Percentiles rank a stretch among this genome's conserved stretches.
phyloP scores from a whole-genome alignment of 768 basidiomycete genomes.

The Leccinum obscurum region DNA sequence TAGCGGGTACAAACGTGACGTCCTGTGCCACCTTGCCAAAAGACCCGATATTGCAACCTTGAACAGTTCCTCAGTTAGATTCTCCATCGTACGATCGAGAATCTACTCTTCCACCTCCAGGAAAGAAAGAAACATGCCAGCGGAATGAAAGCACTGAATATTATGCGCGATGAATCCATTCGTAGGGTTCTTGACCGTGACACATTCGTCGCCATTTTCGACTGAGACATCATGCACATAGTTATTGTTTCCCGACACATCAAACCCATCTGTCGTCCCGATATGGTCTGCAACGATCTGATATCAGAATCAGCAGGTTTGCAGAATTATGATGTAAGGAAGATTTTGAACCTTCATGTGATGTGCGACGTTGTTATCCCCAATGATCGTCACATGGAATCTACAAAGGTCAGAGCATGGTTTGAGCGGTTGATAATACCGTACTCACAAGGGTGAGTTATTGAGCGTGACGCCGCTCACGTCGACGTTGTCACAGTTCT shows the following conservation, averaged over 20 bases:
- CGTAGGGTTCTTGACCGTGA: conserved; percentile 36
- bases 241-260: conserved; percentile 31
- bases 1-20: conserved; percentile 3
- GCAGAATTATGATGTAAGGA: not conserved
- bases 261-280: conserved; percentile 9
- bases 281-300: conserved; percentile 18
- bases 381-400: conserved; percentile 13
- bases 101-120: too few species aligned
- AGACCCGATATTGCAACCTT: conserved; percentile 19
- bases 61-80: not conserved
- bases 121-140: not conserved
- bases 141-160: conserved; percentile 13
- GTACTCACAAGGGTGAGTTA: conserved; percentile 13
- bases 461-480: conserved; percentile 16
- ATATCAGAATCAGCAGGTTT: not conserved
- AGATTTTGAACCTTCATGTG: conserved; percentile 9
- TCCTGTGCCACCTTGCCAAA: conserved; percentile 1
- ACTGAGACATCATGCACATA: conserved; percentile 36
- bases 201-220: conserved; percentile 35
- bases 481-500: conserved; percentile 6
- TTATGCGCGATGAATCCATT: conserved; percentile 18
- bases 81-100: not conserved
- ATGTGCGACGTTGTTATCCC: conserved; percentile 9
- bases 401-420: not conserved
- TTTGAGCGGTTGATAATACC: not conserved